phyloP scores from a whole-genome alignment of 176 grass and related monocot genomes.

The Hordeum marinum region DNA sequence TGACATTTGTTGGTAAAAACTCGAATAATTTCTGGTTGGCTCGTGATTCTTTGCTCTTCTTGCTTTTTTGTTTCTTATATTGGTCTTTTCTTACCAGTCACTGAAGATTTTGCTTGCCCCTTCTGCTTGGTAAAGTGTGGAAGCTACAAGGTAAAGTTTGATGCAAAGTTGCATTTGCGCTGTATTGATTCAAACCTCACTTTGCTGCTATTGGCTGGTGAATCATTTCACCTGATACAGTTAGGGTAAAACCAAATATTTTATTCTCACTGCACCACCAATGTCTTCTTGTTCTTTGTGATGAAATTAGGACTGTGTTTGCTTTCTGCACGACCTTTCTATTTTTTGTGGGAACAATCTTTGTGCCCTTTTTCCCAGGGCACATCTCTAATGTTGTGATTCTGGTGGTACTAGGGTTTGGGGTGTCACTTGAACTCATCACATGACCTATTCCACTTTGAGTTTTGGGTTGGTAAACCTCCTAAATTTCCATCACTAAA shows the following conservation, averaged over 20 bases:
- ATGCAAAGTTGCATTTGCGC: constrained; percentile 12
- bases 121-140: constrained; percentile 89
- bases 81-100: constrained; percentile 59
- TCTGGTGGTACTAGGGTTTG: constrained; percentile 59
- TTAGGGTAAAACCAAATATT: constrained; percentile 10
- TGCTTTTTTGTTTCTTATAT: constrained; percentile 21
- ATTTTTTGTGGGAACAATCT: background rate
- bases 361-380: background rate
- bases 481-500: constrained; percentile 31
- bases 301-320: background rate
- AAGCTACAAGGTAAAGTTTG: constrained; percentile 83
- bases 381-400: constrained; percentile 28
- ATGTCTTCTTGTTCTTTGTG: constrained; percentile 1
- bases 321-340: background rate
- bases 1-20: background rate
- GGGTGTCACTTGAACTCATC: constrained; percentile 79
- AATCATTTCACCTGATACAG: background rate
- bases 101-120: constrained; percentile 95
- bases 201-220: background rate
- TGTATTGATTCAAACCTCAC: background rate
- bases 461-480: constrained; percentile 94
- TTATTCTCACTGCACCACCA: background rate
- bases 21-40: constrained; percentile 20
- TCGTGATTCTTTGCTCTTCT: background rate
- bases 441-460: constrained; percentile 95